Conservation (phyloP, 305 asterid genomes). For the Ruellia speciosa region DNA sequence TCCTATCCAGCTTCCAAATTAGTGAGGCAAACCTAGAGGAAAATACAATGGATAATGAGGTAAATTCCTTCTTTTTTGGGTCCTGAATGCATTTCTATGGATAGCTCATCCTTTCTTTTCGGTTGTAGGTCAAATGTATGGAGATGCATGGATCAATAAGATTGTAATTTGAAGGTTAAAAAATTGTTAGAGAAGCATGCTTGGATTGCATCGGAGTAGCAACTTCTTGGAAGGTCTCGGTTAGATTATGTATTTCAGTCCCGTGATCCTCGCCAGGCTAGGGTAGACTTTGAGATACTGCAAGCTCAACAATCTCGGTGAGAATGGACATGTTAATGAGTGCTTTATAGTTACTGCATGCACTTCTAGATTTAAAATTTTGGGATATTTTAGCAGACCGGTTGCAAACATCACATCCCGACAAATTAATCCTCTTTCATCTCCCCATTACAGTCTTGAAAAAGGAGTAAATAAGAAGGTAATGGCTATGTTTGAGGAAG, state of each 20-base stretch:
- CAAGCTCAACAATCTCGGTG: conserved; percentile 90
- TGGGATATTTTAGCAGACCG: conserved; percentile 8
- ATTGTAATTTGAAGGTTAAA: conserved; percentile 71
- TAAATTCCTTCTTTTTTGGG: conserved; percentile 26
- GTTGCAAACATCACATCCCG: conserved; percentile 11
- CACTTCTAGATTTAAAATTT: conserved; percentile 6
- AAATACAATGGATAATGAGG: conserved; percentile 95
- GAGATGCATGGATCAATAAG: conserved; percentile 87
- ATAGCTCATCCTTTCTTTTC: conserved; percentile 10
- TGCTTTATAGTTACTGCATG: neutral
- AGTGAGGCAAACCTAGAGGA: conserved; percentile 71
- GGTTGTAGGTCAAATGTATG: conserved; percentile 70
- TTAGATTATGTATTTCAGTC: conserved; percentile 90
- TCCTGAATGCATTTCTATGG: conserved; percentile 22
- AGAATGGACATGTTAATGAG: conserved; percentile 26
- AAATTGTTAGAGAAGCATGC: conserved; percentile 81
- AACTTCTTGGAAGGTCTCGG: conserved; percentile 79
- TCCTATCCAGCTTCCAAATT: conserved; percentile 67
- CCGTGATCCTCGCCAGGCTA: conserved; percentile 62
- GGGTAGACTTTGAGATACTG: conserved; percentile 59
- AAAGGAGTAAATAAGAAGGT: conserved; percentile 97
- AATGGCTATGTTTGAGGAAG: conserved; percentile 97
- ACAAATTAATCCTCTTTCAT: conserved; percentile 18
- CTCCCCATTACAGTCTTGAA: conserved; percentile 62
- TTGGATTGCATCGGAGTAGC: conserved; percentile 94